phyloP scores from a whole-genome alignment of 208 protist species.

The Porcisia deanei region DNA sequence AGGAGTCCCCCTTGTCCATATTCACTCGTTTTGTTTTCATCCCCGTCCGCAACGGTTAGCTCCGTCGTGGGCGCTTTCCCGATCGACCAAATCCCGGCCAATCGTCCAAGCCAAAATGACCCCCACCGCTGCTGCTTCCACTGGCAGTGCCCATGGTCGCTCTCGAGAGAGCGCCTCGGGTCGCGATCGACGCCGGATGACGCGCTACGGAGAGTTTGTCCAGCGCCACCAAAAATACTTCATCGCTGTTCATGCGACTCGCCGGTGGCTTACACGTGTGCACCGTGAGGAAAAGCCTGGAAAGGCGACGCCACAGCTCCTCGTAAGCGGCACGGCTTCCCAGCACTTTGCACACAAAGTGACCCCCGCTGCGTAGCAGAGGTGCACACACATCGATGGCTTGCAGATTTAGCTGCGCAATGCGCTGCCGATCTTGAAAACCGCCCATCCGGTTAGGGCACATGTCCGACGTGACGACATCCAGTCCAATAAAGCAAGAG shows the following conservation, averaged over 20 bases:
- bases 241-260: constrained; percentile 69
- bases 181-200: not conserved
- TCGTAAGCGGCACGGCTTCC: constrained; percentile 52
- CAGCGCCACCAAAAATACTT: constrained; percentile 66
- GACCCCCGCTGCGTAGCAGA: constrained; percentile 54
- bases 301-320: constrained; percentile 39
- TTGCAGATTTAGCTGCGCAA: constrained; percentile 46
- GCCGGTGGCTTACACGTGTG: constrained; percentile 67
- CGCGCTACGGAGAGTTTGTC: constrained; percentile 37
- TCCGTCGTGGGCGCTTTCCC: constrained; percentile 1
- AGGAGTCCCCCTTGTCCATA: not conserved
- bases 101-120: constrained; percentile 60
- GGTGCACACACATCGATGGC: constrained; percentile 52
- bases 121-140: constrained; percentile 16
- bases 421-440: constrained; percentile 67
- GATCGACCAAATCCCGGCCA: constrained; percentile 62
- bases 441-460: constrained; percentile 81
- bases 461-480: constrained; percentile 87
- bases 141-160: not conserved
- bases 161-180: not conserved
- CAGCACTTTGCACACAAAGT: constrained; percentile 86
- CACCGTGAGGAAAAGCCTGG: constrained; percentile 45
- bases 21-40: not conserved
- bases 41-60: not conserved
- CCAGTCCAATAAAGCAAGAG: constrained; percentile 27